These are phyloP conservation scores for Penicillium mononematosum DNA, from an alignment of 495 filamentous ascomycete species.

Conservation along the genomic window DNA sequence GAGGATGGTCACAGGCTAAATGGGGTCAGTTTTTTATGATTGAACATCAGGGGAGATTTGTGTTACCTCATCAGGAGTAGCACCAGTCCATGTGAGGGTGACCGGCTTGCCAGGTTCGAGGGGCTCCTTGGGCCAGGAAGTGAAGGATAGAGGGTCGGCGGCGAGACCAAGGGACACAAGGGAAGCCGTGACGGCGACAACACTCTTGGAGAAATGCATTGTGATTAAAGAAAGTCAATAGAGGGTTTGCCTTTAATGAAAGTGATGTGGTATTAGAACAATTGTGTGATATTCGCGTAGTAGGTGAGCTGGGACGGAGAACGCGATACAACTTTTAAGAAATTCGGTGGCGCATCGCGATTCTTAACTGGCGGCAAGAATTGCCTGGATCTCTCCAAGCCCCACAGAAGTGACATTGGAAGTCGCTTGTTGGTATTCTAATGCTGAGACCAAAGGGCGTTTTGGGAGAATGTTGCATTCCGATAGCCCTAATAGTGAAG, in stretches of 20 bases:
- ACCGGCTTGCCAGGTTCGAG: constrained; percentile 41
- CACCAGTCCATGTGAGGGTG: constrained; percentile 45
- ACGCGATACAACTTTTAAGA: constrained; percentile 3
- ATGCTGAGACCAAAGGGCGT: constrained; percentile 15
- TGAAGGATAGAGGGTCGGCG: constrained; percentile 43
- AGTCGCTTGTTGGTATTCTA: constrained; percentile 20
- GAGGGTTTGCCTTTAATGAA: constrained; percentile 19
- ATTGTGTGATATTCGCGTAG: background rate
- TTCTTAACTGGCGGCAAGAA: constrained; percentile 21
- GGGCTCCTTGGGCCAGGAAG: constrained; percentile 37
- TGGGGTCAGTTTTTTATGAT: constrained; percentile 1
- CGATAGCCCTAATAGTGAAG: constrained; percentile 6
- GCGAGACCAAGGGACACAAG: constrained; percentile 26
- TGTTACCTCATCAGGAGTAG: constrained; percentile 21
- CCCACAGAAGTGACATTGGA: constrained; percentile 15
- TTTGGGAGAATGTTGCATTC: constrained; percentile 32
- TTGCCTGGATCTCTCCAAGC: constrained; percentile 7
- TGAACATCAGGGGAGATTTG: too few relatives aligned
- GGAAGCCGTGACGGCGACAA: constrained; percentile 38
- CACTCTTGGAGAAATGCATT: constrained; percentile 28
- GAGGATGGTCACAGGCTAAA: constrained; percentile 43
- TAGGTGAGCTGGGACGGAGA: constrained; percentile 5
- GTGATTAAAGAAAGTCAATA: constrained; percentile 4
- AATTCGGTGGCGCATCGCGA: constrained; percentile 21
- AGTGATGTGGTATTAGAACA: constrained; percentile 10